Conservation (phyloP, 2,329 filamentous ascomycete genomes). For the Phymatotrichopsis omnivora region DNA sequence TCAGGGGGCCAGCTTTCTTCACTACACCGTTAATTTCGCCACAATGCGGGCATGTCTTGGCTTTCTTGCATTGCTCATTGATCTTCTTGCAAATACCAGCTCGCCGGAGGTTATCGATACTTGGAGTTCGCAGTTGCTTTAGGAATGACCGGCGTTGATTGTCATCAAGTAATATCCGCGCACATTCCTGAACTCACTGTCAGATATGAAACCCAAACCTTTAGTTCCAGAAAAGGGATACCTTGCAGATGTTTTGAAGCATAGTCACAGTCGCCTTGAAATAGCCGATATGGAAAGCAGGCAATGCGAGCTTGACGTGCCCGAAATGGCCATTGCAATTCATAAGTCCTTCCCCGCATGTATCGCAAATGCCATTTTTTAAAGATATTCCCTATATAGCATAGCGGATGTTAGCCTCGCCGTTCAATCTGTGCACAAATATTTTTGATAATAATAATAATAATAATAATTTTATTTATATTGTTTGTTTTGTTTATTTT, state of each 20-base stretch:
- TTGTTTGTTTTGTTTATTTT: no score
- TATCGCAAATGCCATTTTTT: conserved; percentile 68
- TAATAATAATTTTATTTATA: no score
- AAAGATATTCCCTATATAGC: conserved; percentile 61
- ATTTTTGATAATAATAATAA: no score
- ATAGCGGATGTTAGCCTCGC: conserved; percentile 10
- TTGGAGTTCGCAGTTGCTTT: conserved; percentile 67
- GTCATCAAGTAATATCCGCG: conserved; percentile 71
- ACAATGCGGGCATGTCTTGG: conserved; percentile 71
- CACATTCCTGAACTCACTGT: conserved; percentile 64
- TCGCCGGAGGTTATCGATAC: conserved; percentile 76
- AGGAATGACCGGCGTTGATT: conserved; percentile 65
- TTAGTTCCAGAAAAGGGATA: no score
- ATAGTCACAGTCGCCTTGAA: conserved; percentile 87
- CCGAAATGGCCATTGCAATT: conserved; percentile 94
- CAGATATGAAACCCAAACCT: neutral
- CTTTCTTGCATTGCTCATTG: conserved; percentile 80
- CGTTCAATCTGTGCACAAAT: no score
- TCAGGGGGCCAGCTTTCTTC: conserved; percentile 82
- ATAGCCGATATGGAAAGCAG: conserved; percentile 92
- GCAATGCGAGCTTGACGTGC: conserved; percentile 78
- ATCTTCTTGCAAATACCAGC: conserved; percentile 79
- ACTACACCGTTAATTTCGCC: conserved; percentile 78
- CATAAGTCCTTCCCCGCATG: conserved; percentile 70
- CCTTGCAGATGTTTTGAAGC: conserved; percentile 92